These are phyloP conservation scores for Agaricus subrufescens DNA, from an alignment of 768 basidiomycete genomes.

Conservation along the genomic window DNA sequence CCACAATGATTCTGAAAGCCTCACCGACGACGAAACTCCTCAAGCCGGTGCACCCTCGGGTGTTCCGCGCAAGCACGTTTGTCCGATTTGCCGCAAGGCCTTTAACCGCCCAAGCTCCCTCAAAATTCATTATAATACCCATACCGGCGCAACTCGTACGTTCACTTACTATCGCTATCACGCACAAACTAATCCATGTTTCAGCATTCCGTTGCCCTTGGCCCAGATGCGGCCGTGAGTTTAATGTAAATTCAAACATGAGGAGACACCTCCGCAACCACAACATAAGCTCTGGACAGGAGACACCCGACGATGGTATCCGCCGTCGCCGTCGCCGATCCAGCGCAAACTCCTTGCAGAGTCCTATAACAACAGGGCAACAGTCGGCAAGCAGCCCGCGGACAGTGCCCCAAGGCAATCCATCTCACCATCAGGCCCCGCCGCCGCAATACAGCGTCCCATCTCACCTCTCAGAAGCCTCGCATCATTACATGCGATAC, in stretches of 20 bases:
- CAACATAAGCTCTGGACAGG: constrained; percentile 27
- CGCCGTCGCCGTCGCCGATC: constrained; percentile 21
- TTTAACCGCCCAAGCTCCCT: constrained; percentile 70
- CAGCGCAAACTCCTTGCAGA: not conserved
- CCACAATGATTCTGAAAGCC: constrained; percentile 13
- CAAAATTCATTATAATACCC: constrained; percentile 61
- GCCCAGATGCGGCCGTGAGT: constrained; percentile 70
- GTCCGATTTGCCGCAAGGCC: constrained; percentile 52
- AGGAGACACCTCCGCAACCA: constrained; percentile 76
- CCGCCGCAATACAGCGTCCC: not conserved
- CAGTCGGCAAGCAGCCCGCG: not conserved
- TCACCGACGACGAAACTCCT: constrained; percentile 11
- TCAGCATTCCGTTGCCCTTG: constrained; percentile 72
- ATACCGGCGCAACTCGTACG: constrained; percentile 67
- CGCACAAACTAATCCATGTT: not conserved
- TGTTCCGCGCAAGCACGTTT: constrained; percentile 38
- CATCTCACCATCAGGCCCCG: constrained; percentile 1
- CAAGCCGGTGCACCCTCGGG: constrained; percentile 15
- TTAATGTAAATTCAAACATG: constrained; percentile 87
- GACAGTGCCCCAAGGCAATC: not conserved
- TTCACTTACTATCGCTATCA: constrained; percentile 10
- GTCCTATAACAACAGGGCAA: not conserved
- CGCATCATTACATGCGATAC: constrained; percentile 2
- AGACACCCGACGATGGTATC: constrained; percentile 21
- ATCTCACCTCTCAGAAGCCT: not conserved